phyloP scores from a whole-genome alignment of 441 rosid species.

The Adansonia madagascariensis region DNA sequence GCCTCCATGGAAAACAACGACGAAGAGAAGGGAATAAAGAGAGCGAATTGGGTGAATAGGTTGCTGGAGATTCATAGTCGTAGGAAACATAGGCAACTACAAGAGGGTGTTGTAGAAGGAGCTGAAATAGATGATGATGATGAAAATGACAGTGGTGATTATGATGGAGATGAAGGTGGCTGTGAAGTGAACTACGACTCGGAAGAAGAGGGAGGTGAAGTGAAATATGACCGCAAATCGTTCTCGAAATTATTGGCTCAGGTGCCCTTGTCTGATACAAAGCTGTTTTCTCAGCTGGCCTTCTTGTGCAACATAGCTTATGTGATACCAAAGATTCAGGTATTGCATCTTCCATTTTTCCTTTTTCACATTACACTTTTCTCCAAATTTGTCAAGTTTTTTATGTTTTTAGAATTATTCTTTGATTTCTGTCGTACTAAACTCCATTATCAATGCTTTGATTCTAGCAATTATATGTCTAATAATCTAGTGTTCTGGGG shows the following conservation, averaged over 20 bases:
- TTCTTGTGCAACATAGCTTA: slow-evolving; percentile 87
- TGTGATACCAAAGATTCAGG: slow-evolving; percentile 69
- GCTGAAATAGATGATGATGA: slow-evolving; percentile 33
- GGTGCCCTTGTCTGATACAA: slow-evolving; percentile 65
- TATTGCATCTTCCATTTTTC: slow-evolving; percentile 21
- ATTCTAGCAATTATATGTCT: neutral
- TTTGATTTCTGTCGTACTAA: neutral
- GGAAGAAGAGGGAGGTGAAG: slow-evolving; percentile 25
- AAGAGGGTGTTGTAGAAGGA: slow-evolving; percentile 29
- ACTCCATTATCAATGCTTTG: neutral
- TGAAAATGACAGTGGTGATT: slow-evolving; percentile 21
- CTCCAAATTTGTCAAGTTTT: neutral
- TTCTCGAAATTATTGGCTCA: slow-evolving; percentile 53
- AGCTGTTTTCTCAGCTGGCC: slow-evolving; percentile 72
- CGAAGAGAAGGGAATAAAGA: slow-evolving; percentile 41
- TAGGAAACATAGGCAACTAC: slow-evolving; percentile 53
- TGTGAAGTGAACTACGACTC: slow-evolving; percentile 57
- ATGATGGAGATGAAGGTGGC: slow-evolving; percentile 20
- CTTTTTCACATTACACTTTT: neutral
- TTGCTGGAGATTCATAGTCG: slow-evolving; percentile 60
- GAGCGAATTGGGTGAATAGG: slow-evolving; percentile 74
- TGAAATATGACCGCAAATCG: slow-evolving; percentile 41
- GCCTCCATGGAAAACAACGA: slow-evolving; percentile 31
- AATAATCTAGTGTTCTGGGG: neutral
- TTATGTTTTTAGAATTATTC: neutral